These are phyloP conservation scores for Mollisia scopiformis DNA, from an alignment of 2,329 filamentous ascomycete species.

Conservation along the genomic window DNA sequence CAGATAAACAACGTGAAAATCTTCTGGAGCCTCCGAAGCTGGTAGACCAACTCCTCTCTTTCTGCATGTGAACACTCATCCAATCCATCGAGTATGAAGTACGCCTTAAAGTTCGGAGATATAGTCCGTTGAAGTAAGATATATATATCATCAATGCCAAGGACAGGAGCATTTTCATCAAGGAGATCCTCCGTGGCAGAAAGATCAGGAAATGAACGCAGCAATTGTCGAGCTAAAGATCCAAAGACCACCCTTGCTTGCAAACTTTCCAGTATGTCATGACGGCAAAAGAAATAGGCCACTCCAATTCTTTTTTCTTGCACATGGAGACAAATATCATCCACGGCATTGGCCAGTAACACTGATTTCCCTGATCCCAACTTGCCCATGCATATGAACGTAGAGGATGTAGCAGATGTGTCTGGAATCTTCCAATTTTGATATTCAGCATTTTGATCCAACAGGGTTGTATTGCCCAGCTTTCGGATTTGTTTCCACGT, in stretches of 20 bases:
- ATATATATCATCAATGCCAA: conserved; percentile 27
- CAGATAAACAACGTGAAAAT: too few relatives aligned
- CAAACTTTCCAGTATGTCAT: conserved; percentile 37
- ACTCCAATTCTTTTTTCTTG: too few relatives aligned
- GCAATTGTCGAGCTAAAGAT: conserved; percentile 41
- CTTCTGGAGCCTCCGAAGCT: too few relatives aligned
- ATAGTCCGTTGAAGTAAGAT: conserved; percentile 27
- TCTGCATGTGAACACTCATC: conserved; percentile 34
- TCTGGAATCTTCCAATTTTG: conserved; percentile 35
- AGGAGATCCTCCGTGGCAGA: too few relatives aligned
- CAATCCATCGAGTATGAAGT: conserved; percentile 40
- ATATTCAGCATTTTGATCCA: conserved; percentile 30
- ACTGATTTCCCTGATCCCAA: conserved; percentile 50
- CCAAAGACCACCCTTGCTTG: conserved; percentile 37
- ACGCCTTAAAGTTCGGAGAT: conserved; percentile 27
- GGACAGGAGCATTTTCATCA: not conserved
- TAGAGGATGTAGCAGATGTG: conserved; percentile 28
- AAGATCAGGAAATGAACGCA: conserved; percentile 17
- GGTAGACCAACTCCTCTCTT: conserved; percentile 2
- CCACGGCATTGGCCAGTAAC: conserved; percentile 46
- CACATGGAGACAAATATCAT: conserved; percentile 27
- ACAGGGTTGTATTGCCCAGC: conserved; percentile 35
- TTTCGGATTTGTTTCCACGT: conserved; percentile 47
- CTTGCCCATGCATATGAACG: conserved; percentile 43
- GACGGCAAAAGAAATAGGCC: conserved; percentile 40